Evolutionary conservation across 768 basidiomycete genomes (phyloP).

Genomic region (Lactifluus volemus): DNA sequence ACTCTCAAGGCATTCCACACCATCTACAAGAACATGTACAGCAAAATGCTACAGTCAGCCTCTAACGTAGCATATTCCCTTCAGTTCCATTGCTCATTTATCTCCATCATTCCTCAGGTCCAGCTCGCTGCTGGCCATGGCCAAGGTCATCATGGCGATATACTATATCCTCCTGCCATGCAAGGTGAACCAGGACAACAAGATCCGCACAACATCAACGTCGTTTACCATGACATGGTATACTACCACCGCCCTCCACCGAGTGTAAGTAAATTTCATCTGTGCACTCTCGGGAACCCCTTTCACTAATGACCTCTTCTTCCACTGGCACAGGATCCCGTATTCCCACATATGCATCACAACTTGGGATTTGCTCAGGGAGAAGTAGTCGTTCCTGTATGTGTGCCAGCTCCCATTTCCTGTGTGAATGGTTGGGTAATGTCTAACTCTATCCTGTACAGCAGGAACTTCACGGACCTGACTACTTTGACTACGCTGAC

Average conservation of each 20-base stretch:
- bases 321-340: not conserved
- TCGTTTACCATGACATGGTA: not conserved
- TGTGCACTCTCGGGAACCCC: not conserved
- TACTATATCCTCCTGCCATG: too few species aligned
- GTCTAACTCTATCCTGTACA: not conserved
- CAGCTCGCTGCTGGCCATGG: not conserved
- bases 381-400: not conserved
- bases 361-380: not conserved
- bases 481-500: not conserved
- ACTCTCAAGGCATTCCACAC: not conserved
- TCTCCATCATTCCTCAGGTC: not conserved
- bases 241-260: not conserved
- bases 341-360: not conserved
- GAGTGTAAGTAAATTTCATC: not conserved
- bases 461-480: not conserved
- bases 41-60: not conserved
- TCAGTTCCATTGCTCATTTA: not conserved
- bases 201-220: not conserved
- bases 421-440: too few species aligned
- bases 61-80: not conserved
- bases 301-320: not conserved
- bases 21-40: not conserved
- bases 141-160: not conserved
- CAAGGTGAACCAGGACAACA: not conserved
- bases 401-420: not conserved